Conservation (phyloP, 1,284 basidiomycete genomes). For the Cryptococcus hybrid region DNA sequence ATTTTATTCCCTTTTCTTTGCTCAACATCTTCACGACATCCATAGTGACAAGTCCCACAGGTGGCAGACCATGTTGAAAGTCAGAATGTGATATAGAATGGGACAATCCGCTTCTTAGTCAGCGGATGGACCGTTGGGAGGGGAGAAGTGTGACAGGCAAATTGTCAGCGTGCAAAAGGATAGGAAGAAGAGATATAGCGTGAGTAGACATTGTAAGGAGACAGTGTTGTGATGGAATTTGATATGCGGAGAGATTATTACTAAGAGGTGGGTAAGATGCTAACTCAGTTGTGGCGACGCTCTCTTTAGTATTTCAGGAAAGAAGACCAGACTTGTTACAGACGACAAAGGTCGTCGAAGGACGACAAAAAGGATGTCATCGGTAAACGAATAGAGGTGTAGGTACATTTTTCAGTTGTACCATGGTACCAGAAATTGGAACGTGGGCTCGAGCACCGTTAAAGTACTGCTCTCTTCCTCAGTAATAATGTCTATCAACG, state of each 20-base stretch:
- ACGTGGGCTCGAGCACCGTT: neutral
- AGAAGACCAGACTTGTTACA: no score
- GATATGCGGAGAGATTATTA: no score
- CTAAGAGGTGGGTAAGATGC: no score
- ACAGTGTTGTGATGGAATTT: no score
- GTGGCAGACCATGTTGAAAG: slow-evolving; percentile 12
- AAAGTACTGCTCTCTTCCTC: no score
- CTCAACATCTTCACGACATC: slow-evolving; percentile 14
- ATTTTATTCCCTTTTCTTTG: slow-evolving; percentile 1
- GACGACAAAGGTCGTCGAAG: no score
- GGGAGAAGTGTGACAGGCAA: slow-evolving; percentile 43
- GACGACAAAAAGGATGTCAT: no score
- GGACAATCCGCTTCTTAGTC: slow-evolving; percentile 14
- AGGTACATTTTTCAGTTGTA: no score
- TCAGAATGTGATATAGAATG: slow-evolving; percentile 28
- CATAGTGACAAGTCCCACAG: slow-evolving; percentile 20
- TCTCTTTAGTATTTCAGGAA: no score
- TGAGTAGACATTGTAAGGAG: neutral
- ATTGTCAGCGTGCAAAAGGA: slow-evolving; percentile 67
- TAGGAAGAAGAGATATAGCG: slow-evolving; percentile 54
- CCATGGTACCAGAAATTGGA: neutral
- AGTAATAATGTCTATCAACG: no score
- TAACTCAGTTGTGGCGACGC: no score
- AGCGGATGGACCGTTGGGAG: slow-evolving; percentile 25
- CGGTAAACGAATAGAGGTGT: no score